Conservation (phyloP, 768 basidiomycete genomes). For the Pleurotus djamor region DNA sequence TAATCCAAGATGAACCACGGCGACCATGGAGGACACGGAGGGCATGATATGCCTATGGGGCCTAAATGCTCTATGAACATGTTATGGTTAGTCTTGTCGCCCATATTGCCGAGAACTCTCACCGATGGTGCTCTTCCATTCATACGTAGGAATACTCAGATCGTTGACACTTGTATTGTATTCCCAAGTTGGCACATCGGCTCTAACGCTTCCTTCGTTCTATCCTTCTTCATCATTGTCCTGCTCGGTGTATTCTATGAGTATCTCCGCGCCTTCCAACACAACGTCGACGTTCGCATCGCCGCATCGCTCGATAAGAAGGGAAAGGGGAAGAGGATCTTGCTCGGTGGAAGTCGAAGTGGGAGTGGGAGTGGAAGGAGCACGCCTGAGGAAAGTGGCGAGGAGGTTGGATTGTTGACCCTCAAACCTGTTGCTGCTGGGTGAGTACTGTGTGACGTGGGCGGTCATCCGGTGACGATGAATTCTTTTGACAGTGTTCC, state of each 20-base stretch:
- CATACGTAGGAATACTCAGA: slow-evolving; percentile 64
- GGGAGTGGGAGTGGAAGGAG: slow-evolving; percentile 32
- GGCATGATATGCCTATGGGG: slow-evolving; percentile 46
- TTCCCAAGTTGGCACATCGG: slow-evolving; percentile 77
- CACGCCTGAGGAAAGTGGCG: slow-evolving; percentile 38
- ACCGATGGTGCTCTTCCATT: not conserved
- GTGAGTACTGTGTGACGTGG: slow-evolving; percentile 30
- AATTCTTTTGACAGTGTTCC: slow-evolving; percentile 32
- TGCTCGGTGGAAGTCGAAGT: slow-evolving; percentile 9
- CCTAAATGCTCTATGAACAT: slow-evolving; percentile 72
- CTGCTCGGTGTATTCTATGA: slow-evolving; percentile 75
- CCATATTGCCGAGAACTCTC: too few species aligned
- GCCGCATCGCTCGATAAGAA: slow-evolving; percentile 48
- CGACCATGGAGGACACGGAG: slow-evolving; percentile 43
- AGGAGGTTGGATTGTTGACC: slow-evolving; percentile 53
- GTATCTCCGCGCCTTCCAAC: slow-evolving; percentile 68
- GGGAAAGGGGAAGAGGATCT: slow-evolving; percentile 34
- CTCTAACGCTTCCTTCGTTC: slow-evolving; percentile 50
- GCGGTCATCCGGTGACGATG: not conserved
- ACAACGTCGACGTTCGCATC: slow-evolving; percentile 55
- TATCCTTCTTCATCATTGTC: slow-evolving; percentile 67
- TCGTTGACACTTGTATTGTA: slow-evolving; percentile 79
- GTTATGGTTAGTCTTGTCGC: slow-evolving; percentile 55
- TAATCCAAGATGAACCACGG: slow-evolving; percentile 36
- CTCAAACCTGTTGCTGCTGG: slow-evolving; percentile 33